Base-by-base conservation (phyloP, 495 filamentous ascomycete species). In the Penicillium samsonianum region DNA sequence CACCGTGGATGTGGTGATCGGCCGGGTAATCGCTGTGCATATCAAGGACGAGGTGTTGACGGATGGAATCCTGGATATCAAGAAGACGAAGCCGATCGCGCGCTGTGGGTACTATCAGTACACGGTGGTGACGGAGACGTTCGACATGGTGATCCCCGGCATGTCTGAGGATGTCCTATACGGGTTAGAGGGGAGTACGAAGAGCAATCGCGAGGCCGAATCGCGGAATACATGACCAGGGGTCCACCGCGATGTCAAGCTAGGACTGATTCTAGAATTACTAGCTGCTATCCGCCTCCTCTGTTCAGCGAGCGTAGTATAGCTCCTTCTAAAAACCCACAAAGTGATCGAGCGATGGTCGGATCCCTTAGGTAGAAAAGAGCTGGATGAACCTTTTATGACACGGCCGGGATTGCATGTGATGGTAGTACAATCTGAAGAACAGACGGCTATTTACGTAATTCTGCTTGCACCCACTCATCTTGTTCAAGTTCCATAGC, bases 91-190 rank as follows among this genome's bases (percentile, higher is more conserved):
- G 67, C 82, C 82, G 23, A 82, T 86, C 68, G 82, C 83, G 19
- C 28, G 28, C 28, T 30, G 78, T 66, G 82, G 82, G 38, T 85
- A 86, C 57, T 80, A 78, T 63, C 72, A 85, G 68, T 85, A 85
- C 65, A 69, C 78, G 6, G 78, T 77, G 31, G 64, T 83, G 12
- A 59, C 65, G 37, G 72, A 83, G 55, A 78, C 76, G 11, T 83
- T 83, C 65, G 79, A 82, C 22, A 84, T 84, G 28, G 28, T 30
- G 0, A 75, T 78, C 30, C 77, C 75, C n/a, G 67, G 67, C 9
- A 69, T 69, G 68, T 70, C 67, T 11, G 65, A 67, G 37, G 69
- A 75, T 61, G 65, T 69, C 3, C 58, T 71, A 19, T 70, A 69
- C 52, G 70, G 73, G 40, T 44, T 73, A 45, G 73, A 67, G 31